Evolutionary conservation across 2,329 filamentous ascomycete species (phyloP).

Genomic region (Alternaria longipes): DNA sequence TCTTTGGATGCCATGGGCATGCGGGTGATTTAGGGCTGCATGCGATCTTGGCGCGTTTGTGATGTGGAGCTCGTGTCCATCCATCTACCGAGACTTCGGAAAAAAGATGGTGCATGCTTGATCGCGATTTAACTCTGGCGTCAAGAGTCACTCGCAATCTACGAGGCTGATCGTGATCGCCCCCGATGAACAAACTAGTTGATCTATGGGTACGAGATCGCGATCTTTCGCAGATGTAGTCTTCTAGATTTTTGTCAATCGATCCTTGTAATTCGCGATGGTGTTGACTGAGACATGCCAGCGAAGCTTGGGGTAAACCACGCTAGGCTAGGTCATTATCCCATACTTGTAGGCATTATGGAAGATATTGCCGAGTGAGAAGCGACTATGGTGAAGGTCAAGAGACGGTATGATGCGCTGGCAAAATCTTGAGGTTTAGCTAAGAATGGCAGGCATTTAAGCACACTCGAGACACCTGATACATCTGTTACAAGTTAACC

Average conservation of each 20-base stretch:
- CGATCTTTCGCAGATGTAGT: background rate
- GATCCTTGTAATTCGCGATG: constrained; percentile 7
- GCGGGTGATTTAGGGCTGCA: constrained; percentile 5
- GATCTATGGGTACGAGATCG: background rate
- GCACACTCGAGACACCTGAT: constrained; percentile 1
- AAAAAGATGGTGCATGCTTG: constrained; percentile 2
- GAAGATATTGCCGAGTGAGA: constrained; percentile 15
- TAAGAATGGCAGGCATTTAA: background rate
- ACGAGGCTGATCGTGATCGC: constrained; percentile 9
- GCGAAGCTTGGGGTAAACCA: constrained; percentile 14
- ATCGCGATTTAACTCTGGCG: background rate
- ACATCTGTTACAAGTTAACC: background rate
- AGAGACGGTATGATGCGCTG: constrained; percentile 4
- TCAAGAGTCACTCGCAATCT: background rate
- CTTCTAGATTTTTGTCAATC: background rate
- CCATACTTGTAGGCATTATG: constrained; percentile 5
- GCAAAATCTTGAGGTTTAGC: background rate
- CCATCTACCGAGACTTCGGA: constrained; percentile 9
- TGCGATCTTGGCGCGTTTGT: constrained; percentile 8
- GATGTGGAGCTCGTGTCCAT: constrained; percentile 7
- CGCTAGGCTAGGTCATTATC: constrained; percentile 2
- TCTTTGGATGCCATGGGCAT: background rate
- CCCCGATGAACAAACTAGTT: background rate
- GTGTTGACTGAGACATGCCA: constrained; percentile 28
- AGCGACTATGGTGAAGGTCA: constrained; percentile 3